Percentiles rank a stretch among this genome's conserved stretches.
Evolutionary conservation across 345 rosid species (phyloP).

Genomic region (Linum tenue): DNA sequence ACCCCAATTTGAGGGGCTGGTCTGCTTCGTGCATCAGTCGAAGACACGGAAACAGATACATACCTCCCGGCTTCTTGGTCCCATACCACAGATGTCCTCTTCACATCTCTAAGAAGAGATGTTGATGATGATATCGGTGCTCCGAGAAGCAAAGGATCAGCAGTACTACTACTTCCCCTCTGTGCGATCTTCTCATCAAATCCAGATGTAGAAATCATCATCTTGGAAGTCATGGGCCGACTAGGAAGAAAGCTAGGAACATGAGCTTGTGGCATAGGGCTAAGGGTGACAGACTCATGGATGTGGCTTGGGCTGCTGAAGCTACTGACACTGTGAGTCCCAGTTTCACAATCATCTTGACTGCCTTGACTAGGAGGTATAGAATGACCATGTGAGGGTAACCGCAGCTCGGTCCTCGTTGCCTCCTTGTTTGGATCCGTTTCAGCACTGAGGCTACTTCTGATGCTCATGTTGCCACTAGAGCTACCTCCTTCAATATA

Average conservation of each 20-base stretch:
- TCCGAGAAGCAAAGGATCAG: slow-evolving; percentile 53
- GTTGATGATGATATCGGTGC: slow-evolving; percentile 40
- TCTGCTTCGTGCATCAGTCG: slow-evolving; percentile 57
- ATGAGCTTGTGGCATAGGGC: slow-evolving; percentile 73
- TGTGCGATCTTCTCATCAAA: slow-evolving; percentile 52
- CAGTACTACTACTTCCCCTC: slow-evolving; percentile 28
- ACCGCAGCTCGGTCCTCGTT: slow-evolving; percentile 37
- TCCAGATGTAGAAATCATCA: slow-evolving; percentile 27
- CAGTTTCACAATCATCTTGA: slow-evolving; percentile 75
- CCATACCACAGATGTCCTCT: slow-evolving; percentile 82
- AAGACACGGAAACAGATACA: slow-evolving; percentile 64
- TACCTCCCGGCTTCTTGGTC: slow-evolving; percentile 95
- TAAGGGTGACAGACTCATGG: slow-evolving; percentile 69
- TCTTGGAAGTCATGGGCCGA: slow-evolving; percentile 31
- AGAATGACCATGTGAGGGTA: slow-evolving; percentile 48
- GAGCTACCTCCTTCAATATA: slow-evolving; percentile 70
- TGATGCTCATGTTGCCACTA: slow-evolving; percentile 64
- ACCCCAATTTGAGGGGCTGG: slow-evolving; percentile 32
- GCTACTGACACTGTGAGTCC: slow-evolving; percentile 80
- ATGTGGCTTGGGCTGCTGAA: slow-evolving; percentile 82
- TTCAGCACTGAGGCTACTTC: slow-evolving; percentile 82
- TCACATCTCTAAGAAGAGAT: slow-evolving; percentile 81
- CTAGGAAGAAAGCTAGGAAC: slow-evolving; percentile 35
- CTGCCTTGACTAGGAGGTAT: slow-evolving; percentile 84
- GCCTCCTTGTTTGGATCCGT: slow-evolving; percentile 49